Base-by-base conservation (phyloP, 2,329 filamentous ascomycete species). In the Ophiocordyceps camponoti-floridani region DNA sequence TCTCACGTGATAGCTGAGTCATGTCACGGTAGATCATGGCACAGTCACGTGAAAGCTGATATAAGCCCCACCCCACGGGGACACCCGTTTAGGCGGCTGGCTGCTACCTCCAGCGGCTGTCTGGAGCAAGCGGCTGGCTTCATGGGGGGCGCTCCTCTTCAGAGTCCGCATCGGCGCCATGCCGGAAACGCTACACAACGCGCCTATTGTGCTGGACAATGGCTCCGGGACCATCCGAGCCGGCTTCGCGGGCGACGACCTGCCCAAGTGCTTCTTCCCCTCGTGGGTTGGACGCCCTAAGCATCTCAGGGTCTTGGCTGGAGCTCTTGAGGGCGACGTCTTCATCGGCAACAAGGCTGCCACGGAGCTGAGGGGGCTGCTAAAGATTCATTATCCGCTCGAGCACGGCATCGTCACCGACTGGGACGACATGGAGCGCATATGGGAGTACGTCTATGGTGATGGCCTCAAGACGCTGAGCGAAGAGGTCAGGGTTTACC, bases 361-460 rank as follows among this genome's bases (percentile, higher is more conserved):
- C 47, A 84, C 87, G 54, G 88, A 96, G 58, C 72, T 94, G 56
- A 79, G 89, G 57, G 91, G 91, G 3, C 69, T 98, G 49, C 73
- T 98, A 54, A 98, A 96, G 74, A 95, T 98, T 55, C 75, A 79
- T 52, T 96, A 96, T 61, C 91, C 91, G 41, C 69, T 98, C 45
- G 91, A 96, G 67, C 91, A 98, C 62, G 91, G 91, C 54, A 93
- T 98, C 56, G 91, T 98, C 50, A 98, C 91, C 53, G 87, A 98
- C 64, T 98, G 91, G 91, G 91, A 96, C 60, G 91, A 98, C 59
- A 98, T 98, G 91, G 91, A 98, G 70, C 80, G 86, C 67, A 98
- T 98, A 65, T 98, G 91, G 91, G 84, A 93, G 56, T 91, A 94
- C 58, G 87, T 98, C 44, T 98, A 96, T 62, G 84, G 84, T 47